Evolutionary conservation across 2,329 filamentous ascomycete genomes (phyloP), one percentile per base, ranked within the genome.

Genomic region (Calonectria multiphialidica): DNA sequence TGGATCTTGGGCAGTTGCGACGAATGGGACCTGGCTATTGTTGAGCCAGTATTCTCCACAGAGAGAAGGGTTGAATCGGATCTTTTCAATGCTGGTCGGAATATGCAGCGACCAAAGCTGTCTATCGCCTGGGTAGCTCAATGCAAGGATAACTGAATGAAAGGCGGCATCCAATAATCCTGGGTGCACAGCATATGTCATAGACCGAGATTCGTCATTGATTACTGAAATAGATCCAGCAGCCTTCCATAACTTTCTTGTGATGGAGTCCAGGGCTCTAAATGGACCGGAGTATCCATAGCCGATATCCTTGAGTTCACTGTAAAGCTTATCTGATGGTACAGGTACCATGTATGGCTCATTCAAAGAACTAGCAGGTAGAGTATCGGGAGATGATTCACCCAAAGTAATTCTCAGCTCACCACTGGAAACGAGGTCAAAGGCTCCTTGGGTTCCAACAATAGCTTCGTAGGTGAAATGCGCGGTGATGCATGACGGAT

Each of bases 41-140:
- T 16, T 21, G 25, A 30, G 33, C 47, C 49, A 45, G 13, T 57
- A 57, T 7, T 40, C 37, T 16, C 49, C 49, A 30, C 64, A 57
- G 1, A 57, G 25, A 7, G 49, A 21, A 23, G 64, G 64, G 30
- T 66, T 66, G 18, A 66, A 49, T 15, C 50, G 49, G 28, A 66
- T 66, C 7, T 28, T 45, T 2, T 45, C 49, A 21, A 66, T 66
- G 15, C 37, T 37, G 2, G 50, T 57, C 10, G 50, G 64, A 28
- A 66, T 47, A n/a, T 55, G 50, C 49, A 66, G 23, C 2, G 49
- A 66, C 64, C 64, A 66, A 4, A 66, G 50, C 5, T 45, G 64
- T 10, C 50, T 53, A 28, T 66, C 64, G 9, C 50, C 37, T 15
- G 64, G 64, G 25, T 42, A 42, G 12, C 35, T 45, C 37, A 57